Evolutionary conservation across 495 filamentous ascomycete genomes (phyloP), one percentile per base, ranked within the genome.

Genomic region (Peziza echinospora): DNA sequence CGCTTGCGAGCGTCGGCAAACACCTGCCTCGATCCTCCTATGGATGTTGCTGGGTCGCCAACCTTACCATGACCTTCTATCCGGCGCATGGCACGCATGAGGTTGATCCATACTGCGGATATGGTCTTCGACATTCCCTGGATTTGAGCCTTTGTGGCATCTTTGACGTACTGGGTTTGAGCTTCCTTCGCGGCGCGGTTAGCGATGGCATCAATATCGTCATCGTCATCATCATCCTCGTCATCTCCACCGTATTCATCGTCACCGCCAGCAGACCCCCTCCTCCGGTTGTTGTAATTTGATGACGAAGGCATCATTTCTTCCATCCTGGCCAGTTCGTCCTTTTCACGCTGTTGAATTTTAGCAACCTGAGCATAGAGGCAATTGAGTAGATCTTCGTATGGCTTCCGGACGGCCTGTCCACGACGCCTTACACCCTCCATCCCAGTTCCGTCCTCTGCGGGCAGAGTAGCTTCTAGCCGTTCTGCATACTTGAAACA

Each of bases 51-150:
- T 24, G 74, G 69, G 24, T 72, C 71, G 24, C 74, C 72, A 7
- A 67, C 62, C 52, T 76, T 77, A 37, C 86, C 86, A 57, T 94
- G 92, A 44, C 89, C 89, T 60, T 94, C 84, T 24, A 97, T 71
- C 40, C 89, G 83, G 41, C 91, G 79, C 75, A 93, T 89, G 13
- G 84, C 77, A 41, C 89, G 78, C 68, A 93, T 91, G 28, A 93
- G 67, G 23, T 83, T 82, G 57, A 97, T 87, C 89, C 89, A 97
- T 16, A 78, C 78, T 57, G 82, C 86, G 0, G 91, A 85, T 42
- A 96, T 73, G 0, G 78, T 81, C 50, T 76, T 77, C 13, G 76
- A 81, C 13, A 94, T 64, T 7, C 80, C 63, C 17, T 75, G 71
- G 22, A 77, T 77, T 52, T 92, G 82, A 3, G 72, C 71, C 5